Evolutionary conservation across 2,329 filamentous ascomycete genomes (phyloP), one percentile per base, ranked within the genome.

Genomic region (Exutisphaerella laricina): DNA sequence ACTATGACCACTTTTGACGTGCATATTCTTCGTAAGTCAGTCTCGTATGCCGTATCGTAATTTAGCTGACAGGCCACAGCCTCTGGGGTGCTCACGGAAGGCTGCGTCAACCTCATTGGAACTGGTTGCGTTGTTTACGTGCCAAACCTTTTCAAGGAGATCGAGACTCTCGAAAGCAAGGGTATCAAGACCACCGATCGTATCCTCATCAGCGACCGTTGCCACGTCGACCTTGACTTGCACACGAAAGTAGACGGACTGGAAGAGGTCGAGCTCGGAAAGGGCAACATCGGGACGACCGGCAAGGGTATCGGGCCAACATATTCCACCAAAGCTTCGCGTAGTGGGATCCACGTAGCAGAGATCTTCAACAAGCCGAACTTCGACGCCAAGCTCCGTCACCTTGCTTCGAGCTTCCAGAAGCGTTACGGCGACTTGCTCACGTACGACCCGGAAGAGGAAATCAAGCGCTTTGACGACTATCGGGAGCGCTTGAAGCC

Each of bases 11-110:
- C 59, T 46, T 76, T 70, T 60, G 74, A 73, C 64, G 77, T 78
- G 51, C 77, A 82, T 61, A 74, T 84, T 46, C 67, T 83, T 37
- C 62, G 61, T 60, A 41, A 53, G 60, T 59, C 8, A n/a, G 25
- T 30, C 49, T 31, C 20, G 29, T 34, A 39, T 31, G 49, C 31
- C 9, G 5, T 3, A 3, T n/a, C 9, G 1, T 25, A 20, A n/a
- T 30, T 4, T 21, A 29, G 25, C 46, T 55, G 35, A 50, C 44
- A 16, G 39, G 23, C 41, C 25, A n/a, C 53, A 57, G 77, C 81
- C 17, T 84, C 79, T 43, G 85, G 85, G 46, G 74, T 89, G 48
- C 72, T 89, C 53, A 85, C 84, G 60, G 80, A 83, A 5, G 69
- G 70, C 31, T 85, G 78, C 62, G 73, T 79, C 56, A 89, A 88